These are phyloP conservation scores for Lepidium didymum DNA, from an alignment of 345 rosid species.

Conservation along the genomic window DNA sequence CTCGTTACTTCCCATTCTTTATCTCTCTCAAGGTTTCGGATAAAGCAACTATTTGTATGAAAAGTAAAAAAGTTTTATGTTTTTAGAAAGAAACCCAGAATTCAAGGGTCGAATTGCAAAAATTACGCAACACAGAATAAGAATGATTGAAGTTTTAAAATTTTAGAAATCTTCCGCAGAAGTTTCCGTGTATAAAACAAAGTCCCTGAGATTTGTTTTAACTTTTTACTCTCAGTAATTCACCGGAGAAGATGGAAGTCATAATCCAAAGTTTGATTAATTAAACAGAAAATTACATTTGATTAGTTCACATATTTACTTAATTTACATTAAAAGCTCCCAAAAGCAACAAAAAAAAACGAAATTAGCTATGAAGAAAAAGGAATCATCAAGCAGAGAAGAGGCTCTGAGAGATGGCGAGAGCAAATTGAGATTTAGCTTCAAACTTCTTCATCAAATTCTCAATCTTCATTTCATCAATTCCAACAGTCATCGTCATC, in stretches of 20 bases:
- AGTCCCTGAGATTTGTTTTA: constrained; percentile 2
- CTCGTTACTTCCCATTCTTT: constrained; percentile 35
- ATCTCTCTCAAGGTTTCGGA: neutral
- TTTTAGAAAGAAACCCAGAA: neutral
- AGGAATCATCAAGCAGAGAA: constrained; percentile 26
- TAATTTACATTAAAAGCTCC: neutral
- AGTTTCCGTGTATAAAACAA: neutral
- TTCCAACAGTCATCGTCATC: constrained; percentile 11
- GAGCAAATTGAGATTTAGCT: constrained; percentile 21
- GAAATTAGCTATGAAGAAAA: neutral
- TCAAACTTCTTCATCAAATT: constrained; percentile 20
- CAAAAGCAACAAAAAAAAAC: neutral
- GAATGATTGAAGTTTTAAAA: neutral
- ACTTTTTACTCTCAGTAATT: neutral
- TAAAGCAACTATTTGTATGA: neutral
- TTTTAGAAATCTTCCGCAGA: neutral
- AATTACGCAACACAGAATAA: neutral
- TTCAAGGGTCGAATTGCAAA: constrained; percentile 15
- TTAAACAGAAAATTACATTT: neutral
- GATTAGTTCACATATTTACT: neutral
- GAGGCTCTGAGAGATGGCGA: constrained; percentile 20
- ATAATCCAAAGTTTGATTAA: neutral
- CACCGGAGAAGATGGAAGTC: constrained; percentile 9
- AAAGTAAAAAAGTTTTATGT: neutral
- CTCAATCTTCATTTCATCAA: constrained; percentile 19